phyloP scores from a whole-genome alignment of 225 moss, liverwort and hornwort species.

The Pleurozium schreberi region DNA sequence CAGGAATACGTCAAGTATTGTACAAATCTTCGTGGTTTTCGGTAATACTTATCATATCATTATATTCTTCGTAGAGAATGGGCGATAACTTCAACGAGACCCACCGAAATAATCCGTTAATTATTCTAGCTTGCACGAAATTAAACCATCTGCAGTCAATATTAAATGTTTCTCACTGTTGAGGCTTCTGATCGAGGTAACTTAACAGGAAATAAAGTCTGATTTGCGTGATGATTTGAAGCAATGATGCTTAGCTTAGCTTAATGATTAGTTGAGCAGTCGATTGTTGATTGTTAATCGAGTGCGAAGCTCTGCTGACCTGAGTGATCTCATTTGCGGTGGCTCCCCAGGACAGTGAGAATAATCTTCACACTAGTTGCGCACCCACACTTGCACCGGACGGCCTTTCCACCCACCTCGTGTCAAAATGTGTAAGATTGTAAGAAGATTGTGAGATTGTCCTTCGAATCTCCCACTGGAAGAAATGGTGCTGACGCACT shows the following conservation, averaged over 20 bases:
- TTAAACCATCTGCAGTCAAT: background rate
- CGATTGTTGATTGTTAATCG: background rate
- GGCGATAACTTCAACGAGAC: too few species aligned
- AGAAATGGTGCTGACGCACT: background rate
- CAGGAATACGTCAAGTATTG: background rate
- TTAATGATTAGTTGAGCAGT: background rate
- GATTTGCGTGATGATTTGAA: background rate
- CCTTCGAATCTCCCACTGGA: background rate
- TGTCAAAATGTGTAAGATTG: background rate
- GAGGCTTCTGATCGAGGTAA: too few species aligned
- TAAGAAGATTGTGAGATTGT: background rate
- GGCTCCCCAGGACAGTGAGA: background rate
- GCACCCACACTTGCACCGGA: background rate
- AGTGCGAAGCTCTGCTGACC: background rate
- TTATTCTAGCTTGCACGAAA: background rate
- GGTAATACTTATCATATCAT: background rate
- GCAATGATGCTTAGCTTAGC: background rate
- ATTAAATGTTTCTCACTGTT: background rate
- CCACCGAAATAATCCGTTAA: background rate
- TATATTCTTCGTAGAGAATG: background rate
- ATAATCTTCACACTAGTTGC: background rate
- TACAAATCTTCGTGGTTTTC: background rate
- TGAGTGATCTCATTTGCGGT: background rate
- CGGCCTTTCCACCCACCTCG: background rate
- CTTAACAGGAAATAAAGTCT: background rate